phyloP scores from a whole-genome alignment of 1,139 yeast genomes.

The Yamadazyma blattariae region DNA sequence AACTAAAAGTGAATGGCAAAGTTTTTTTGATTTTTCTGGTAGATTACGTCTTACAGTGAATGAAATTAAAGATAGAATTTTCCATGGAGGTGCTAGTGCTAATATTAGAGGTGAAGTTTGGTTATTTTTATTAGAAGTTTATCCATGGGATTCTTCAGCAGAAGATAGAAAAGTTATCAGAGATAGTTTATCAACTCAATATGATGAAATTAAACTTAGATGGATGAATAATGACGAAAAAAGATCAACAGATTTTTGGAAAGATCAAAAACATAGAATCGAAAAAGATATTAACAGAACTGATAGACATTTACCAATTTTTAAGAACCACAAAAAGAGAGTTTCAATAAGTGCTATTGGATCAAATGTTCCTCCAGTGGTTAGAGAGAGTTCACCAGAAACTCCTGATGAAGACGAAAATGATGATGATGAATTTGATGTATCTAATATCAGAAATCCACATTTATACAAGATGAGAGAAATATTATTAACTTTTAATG shows the following conservation, averaged over 20 bases:
- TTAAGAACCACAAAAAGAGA: slow-evolving; percentile 32
- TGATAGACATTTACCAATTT: slow-evolving; percentile 71
- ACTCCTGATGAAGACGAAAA: slow-evolving; percentile 54
- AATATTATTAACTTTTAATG: slow-evolving; percentile 82
- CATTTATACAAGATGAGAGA: slow-evolving; percentile 73
- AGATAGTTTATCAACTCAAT: slow-evolving; percentile 59
- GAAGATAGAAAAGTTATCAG: slow-evolving; percentile 63
- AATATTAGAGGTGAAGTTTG: slow-evolving; percentile 72
- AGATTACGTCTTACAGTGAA: slow-evolving; percentile 64
- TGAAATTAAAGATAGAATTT: slow-evolving; percentile 78
- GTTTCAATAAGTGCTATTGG: slow-evolving; percentile 16
- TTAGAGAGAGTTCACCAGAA: slow-evolving; percentile 34
- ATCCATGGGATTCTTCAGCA: slow-evolving; percentile 80
- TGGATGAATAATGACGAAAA: slow-evolving; percentile 66
- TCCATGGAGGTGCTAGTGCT: slow-evolving; percentile 81
- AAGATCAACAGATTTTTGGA: slow-evolving; percentile 70
- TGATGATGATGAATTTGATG: slow-evolving; percentile 46
- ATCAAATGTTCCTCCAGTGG: slow-evolving; percentile 18
- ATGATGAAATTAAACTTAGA: slow-evolving; percentile 59
- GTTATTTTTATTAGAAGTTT: slow-evolving; percentile 80
- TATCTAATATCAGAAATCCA: slow-evolving; percentile 55
- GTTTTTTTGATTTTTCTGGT: slow-evolving; percentile 79
- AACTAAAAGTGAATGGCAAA: slow-evolving; percentile 74
- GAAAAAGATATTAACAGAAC: slow-evolving; percentile 94
- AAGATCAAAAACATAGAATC: slow-evolving; percentile 82